Evolutionary conservation across 768 basidiomycete species (phyloP).

Genomic region (Multifurca ochricompacta): DNA sequence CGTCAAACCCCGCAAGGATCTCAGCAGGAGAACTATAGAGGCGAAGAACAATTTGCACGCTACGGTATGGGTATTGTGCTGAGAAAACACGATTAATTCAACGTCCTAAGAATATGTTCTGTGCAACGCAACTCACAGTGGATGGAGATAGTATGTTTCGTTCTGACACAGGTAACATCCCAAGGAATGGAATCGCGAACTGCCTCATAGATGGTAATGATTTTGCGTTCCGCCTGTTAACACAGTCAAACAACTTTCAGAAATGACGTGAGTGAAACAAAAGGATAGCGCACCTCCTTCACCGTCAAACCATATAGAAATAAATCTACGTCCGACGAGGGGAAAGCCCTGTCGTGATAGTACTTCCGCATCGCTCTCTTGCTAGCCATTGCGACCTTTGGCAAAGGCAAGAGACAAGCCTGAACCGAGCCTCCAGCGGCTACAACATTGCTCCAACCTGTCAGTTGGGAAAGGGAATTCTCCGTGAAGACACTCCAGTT

Average conservation of each 20-base stretch:
- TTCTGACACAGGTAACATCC: slow-evolving; percentile 61
- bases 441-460: slow-evolving; percentile 57
- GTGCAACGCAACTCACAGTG: slow-evolving; percentile 38
- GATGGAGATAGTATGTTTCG: slow-evolving; percentile 59
- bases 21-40: slow-evolving; percentile 58
- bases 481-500: slow-evolving; percentile 61
- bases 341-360: slow-evolving; percentile 47
- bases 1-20: slow-evolving; percentile 59
- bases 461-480: slow-evolving; percentile 49
- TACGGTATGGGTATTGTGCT: slow-evolving; percentile 62
- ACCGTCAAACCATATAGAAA: slow-evolving; percentile 54
- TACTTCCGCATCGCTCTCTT: slow-evolving; percentile 52
- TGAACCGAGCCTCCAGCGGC: slow-evolving; percentile 55
- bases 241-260: not conserved
- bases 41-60: slow-evolving; percentile 59
- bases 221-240: slow-evolving; percentile 51
- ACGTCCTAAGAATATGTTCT: too few relatives aligned
- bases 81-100: not conserved
- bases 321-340: slow-evolving; percentile 55
- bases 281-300: slow-evolving; percentile 34
- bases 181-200: slow-evolving; percentile 59
- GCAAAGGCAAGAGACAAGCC: slow-evolving; percentile 47
- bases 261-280: too few relatives aligned
- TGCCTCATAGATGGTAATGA: slow-evolving; percentile 50
- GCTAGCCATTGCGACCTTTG: slow-evolving; percentile 40